A percentile compares a stretch with the other conserved stretches of the same genome.
phyloP scores from a whole-genome alignment of 2,329 filamentous ascomycete genomes.

The Alternaria ethzedia region DNA sequence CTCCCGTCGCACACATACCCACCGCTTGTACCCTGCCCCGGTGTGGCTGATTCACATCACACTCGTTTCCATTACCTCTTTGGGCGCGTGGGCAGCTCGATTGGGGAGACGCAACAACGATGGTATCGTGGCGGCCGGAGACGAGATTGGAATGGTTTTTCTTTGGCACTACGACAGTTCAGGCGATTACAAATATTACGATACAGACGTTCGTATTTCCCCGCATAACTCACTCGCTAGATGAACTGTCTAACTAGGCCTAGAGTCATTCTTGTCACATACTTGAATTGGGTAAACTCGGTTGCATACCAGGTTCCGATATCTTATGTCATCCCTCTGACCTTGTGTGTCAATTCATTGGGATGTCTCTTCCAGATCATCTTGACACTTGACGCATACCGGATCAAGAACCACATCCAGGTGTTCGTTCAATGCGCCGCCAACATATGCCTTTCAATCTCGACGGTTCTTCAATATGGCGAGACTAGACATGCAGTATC shows the following conservation, averaged over 20 bases:
- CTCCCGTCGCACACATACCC: not conserved
- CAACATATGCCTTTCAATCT: constrained; percentile 25
- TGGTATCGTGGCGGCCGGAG: constrained; percentile 7
- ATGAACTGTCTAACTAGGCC: constrained; percentile 1
- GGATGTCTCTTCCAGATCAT: constrained; percentile 27
- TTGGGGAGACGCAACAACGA: not conserved
- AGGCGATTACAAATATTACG: constrained; percentile 15
- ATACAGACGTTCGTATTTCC: constrained; percentile 22
- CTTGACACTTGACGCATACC: constrained; percentile 31
- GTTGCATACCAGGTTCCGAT: constrained; percentile 25
- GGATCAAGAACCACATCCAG: constrained; percentile 34
- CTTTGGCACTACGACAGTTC: constrained; percentile 17
- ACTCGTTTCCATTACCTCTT: not conserved
- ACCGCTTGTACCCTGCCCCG: not conserved
- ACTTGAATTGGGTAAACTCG: constrained; percentile 25
- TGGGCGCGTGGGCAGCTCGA: not conserved
- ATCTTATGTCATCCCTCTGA: constrained; percentile 23
- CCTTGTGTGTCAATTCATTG: constrained; percentile 19
- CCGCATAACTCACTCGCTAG: not conserved
- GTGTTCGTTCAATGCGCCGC: constrained; percentile 26
- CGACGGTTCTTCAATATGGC: constrained; percentile 26
- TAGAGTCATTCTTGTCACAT: constrained; percentile 19
- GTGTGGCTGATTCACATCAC: not conserved
- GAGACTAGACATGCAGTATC: constrained; percentile 9
- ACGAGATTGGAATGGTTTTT: constrained; percentile 21